Conservation (phyloP, 768 basidiomycete species). For the Tremella yokohamensis region DNA sequence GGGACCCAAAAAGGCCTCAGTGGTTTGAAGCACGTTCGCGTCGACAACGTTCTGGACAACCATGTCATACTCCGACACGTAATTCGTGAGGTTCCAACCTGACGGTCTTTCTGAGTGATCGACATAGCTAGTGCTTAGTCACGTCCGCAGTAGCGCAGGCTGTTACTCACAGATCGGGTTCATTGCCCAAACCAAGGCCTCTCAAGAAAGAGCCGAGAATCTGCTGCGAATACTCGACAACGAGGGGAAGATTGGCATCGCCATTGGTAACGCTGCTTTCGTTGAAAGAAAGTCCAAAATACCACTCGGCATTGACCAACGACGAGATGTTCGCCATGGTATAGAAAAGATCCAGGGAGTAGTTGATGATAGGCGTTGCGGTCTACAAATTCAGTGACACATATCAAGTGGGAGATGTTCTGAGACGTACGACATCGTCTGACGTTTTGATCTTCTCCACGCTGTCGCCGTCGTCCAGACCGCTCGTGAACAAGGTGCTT, state of each 20-base stretch:
- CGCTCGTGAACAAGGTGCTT: slow-evolving; percentile 56
- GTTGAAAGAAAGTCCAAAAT: slow-evolving; percentile 60
- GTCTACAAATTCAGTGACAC: slow-evolving; percentile 27
- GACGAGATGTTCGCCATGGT: slow-evolving; percentile 62
- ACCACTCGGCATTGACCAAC: slow-evolving; percentile 65
- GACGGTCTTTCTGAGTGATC: slow-evolving; percentile 41
- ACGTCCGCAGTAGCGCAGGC: too few species aligned
- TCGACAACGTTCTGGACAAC: slow-evolving; percentile 54
- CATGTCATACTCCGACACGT: slow-evolving; percentile 57
- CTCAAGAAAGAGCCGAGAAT: slow-evolving; percentile 65
- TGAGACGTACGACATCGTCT: slow-evolving; percentile 19
- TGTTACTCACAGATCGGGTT: slow-evolving; percentile 64
- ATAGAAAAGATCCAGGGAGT: slow-evolving; percentile 52
- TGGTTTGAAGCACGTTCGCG: slow-evolving; percentile 52
- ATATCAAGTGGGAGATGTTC: background rate
- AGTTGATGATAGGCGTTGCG: slow-evolving; percentile 48
- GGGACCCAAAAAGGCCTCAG: slow-evolving; percentile 61
- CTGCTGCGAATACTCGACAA: slow-evolving; percentile 59
- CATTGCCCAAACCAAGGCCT: slow-evolving; percentile 71
- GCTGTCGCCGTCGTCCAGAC: slow-evolving; percentile 56
- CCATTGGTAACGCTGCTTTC: slow-evolving; percentile 54
- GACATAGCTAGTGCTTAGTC: slow-evolving; percentile 29
- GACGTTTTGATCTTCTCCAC: slow-evolving; percentile 54
- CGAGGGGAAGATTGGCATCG: slow-evolving; percentile 55
- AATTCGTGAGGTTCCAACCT: slow-evolving; percentile 53